Evolutionary conservation across 306 rosid species (phyloP).

Genomic region (Clitoria ternatea): DNA sequence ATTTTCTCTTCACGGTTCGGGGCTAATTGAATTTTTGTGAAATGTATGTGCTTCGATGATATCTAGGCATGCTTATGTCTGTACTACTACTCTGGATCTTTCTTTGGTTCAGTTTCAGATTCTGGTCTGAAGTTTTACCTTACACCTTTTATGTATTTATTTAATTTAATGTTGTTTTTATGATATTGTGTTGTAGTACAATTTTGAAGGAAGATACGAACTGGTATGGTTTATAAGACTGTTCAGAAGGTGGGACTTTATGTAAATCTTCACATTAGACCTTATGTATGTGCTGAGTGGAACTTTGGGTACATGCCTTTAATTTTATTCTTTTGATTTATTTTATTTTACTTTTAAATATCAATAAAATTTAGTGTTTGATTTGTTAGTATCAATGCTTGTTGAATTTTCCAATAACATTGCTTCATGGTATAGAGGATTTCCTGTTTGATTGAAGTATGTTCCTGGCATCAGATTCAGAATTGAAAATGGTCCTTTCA

Average conservation of each 20-base stretch:
- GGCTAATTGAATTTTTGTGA: no score
- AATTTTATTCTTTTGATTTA: neutral
- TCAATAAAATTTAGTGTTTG: neutral
- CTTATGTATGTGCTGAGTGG: slow-evolving; percentile 98
- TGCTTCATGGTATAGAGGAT: slow-evolving; percentile 57
- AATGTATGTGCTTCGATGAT: no score
- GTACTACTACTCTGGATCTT: slow-evolving; percentile 47
- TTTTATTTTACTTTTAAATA: neutral
- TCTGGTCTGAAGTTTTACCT: neutral
- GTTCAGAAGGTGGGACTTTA: slow-evolving; percentile 85
- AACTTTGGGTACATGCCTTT: slow-evolving; percentile 69
- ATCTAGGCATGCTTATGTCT: no score
- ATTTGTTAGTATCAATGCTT: neutral
- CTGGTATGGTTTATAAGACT: slow-evolving; percentile 87
- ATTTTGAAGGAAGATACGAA: slow-evolving; percentile 91
- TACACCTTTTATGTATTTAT: neutral
- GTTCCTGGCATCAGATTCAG: slow-evolving; percentile 96
- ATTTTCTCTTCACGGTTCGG: no score
- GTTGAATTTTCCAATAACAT: neutral
- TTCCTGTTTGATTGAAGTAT: slow-evolving; percentile 96
- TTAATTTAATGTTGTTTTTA: slow-evolving; percentile 2
- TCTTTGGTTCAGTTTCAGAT: slow-evolving; percentile 1
- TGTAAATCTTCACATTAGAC: slow-evolving; percentile 94
- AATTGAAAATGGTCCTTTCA: slow-evolving; percentile 90
- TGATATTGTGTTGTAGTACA: slow-evolving; percentile 47